Base-by-base conservation (phyloP, 208 protist species). In the Wallacemonas collosoma region DNA sequence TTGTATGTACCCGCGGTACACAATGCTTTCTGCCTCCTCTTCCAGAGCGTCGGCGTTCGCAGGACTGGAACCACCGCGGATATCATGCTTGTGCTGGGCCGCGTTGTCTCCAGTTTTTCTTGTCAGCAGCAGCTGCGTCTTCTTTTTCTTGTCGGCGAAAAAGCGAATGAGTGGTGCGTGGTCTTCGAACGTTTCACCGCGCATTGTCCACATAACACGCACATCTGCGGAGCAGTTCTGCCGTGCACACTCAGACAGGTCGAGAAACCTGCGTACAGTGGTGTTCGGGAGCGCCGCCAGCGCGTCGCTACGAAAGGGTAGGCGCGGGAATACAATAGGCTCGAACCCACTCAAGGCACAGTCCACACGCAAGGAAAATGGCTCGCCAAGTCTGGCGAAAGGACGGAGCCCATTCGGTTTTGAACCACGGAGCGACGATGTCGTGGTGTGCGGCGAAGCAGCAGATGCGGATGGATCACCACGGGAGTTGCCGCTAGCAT, bases 1-100 rank as follows among this genome's bases (percentile, higher is more conserved):
- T 63, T 88, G 86, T 35, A 93, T 84, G 73, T 88, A 89, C 9
- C 76, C 72, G 48, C 76, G 76, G 71, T 81, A 87, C 39, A 63
- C 57, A 35, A 35, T 14, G 38, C 36, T 50, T 2, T 68, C 17
- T 3, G n/a, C 54, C 54, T 38, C 57, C 36, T 35, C 63, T 11
- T 15, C 72, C 3, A 36, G 44, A 3, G 26, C 26, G n/a, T 17
- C 54, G 26, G 26, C 26, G 26, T 26, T 26, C 26, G 26, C 26
- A 26, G 26, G 26, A 26, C 26, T 26, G 26, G 26, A 26, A 26
- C 26, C 48, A 35, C 43, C 76, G 41, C 15, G 62, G 12, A 47
- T 36, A 54, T 62, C 56, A 68, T 38, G 15, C 1, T 51, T 43
- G 68, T 61, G 17, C 47, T 43, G 54, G 45, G 14, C 57, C 35